These are phyloP conservation scores for Serendipita indica DNA, from an alignment of 768 basidiomycete species.

Conservation along the genomic window DNA sequence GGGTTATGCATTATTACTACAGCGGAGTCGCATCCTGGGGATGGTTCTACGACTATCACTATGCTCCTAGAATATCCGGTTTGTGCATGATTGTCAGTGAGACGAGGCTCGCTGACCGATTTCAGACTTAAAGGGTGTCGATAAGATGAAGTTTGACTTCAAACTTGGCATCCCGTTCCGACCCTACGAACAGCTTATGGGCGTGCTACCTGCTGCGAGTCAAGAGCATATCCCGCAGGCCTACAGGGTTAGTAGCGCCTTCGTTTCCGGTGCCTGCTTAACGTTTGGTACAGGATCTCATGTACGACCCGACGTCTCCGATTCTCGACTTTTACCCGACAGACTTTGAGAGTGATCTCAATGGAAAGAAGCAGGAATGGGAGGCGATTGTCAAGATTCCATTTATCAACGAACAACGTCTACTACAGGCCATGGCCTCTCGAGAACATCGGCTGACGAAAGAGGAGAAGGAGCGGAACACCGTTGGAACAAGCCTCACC, in stretches of 20 bases:
- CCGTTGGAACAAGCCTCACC: constrained; percentile 61
- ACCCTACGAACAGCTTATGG: constrained; percentile 96
- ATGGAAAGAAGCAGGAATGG: constrained; percentile 98
- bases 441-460: constrained; percentile 61
- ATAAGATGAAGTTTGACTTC: constrained; percentile 73
- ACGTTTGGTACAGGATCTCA: constrained; percentile 50
- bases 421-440: constrained; percentile 69
- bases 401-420: constrained; percentile 72
- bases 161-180: constrained; percentile 77
- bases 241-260: constrained; percentile 46
- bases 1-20: constrained; percentile 99
- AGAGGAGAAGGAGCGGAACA: constrained; percentile 65
- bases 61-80: constrained; percentile 94
- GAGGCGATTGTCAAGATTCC: constrained; percentile 98
- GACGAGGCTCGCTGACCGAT: constrained; percentile 8
- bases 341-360: constrained; percentile 84
- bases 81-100: constrained; percentile 14
- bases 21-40: constrained; percentile 94
- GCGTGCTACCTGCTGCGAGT: constrained; percentile 85
- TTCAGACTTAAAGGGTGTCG: constrained; percentile 45
- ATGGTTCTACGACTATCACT: constrained; percentile 99
- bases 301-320: constrained; percentile 69
- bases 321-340: constrained; percentile 90
- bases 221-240: constrained; percentile 76
- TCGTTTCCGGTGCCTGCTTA: constrained; percentile 11